Base-by-base conservation (phyloP, 192 early-diverging fungal species). In the Coemansia sp. region DNA sequence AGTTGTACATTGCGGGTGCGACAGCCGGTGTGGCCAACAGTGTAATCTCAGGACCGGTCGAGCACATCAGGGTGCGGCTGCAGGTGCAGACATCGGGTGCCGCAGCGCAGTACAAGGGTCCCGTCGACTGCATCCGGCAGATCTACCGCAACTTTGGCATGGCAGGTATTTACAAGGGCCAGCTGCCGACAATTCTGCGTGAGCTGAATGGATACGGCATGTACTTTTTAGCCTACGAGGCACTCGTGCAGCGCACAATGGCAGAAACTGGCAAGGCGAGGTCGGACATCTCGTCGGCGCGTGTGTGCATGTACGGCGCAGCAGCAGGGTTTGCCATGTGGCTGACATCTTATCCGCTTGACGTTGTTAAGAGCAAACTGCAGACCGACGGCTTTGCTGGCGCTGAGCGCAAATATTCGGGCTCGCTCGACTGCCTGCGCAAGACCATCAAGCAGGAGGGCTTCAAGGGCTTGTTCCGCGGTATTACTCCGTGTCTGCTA, bases 151-250 rank as follows among this genome's bases (percentile, higher is more conserved):
- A 69, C 48, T 79, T 94, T 69, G 94, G 94, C 11, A 69, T 92
- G 16, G 59, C 68, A 10, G 94, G 92, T 19, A 82, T 98, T 29
- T 98, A 90, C 87, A 93, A 94, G 78, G 96, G 93, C 11, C 94
- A 96, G 81, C 75, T 73, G 13, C 85, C 94, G 35, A 98, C 96
- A 1, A 64, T 94, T 52, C 66, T 89, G 9, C 85, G 96, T 50
- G 96, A 98, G 82, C 90, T 93, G 81, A 85, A 91, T 53, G 96
- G 94, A 32, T 96, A 95, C 64, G 94, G 93, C 54, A 88, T 89
- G 54, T 98, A 98, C 80, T 98, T 98, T 73, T 76, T 90, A 55
- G 87, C 88, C 0, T 98, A 98, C 66, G 96, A 98, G 70, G 92
- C 83, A 11, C 77, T 96, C 53, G 88, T 96, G 27, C 89, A 95